Evolutionary conservation across 495 filamentous ascomycete species (phyloP).

Genomic region (Haplographium delicatum): DNA sequence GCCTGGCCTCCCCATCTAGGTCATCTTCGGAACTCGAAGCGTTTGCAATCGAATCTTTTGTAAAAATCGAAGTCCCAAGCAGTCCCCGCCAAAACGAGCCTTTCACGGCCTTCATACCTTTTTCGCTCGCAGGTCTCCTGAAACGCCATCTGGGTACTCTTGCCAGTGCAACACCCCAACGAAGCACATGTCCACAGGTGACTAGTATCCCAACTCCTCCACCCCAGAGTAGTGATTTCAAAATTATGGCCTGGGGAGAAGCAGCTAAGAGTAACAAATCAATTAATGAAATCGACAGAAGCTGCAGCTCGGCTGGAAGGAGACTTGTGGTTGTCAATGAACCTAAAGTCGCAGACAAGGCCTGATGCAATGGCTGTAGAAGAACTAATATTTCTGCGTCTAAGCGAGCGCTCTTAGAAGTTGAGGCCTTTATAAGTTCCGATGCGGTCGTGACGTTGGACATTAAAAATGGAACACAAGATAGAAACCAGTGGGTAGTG

Average conservation of each 20-base stretch:
- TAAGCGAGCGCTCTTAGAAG: conserved; percentile 1
- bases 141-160: conserved; percentile 91
- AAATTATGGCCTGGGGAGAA: conserved; percentile 79
- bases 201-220: conserved; percentile 76
- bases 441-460: conserved; percentile 1
- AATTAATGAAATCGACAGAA: conserved; percentile 76
- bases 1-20: not conserved
- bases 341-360: conserved; percentile 65
- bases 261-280: conserved; percentile 71
- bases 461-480: conserved; percentile 54
- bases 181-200: conserved; percentile 68
- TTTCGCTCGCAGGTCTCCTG: conserved; percentile 39
- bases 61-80: conserved; percentile 23
- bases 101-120: conserved; percentile 21
- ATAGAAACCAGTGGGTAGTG: conserved; percentile 67
- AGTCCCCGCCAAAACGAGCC: conserved; percentile 18
- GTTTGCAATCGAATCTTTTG: not conserved
- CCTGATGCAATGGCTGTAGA: conserved; percentile 83
- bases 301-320: conserved; percentile 77
- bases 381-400: conserved; percentile 50
- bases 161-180: conserved; percentile 79
- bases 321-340: conserved; percentile 84
- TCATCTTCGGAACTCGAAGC: conserved; percentile 18
- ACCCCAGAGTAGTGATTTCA: conserved; percentile 80
- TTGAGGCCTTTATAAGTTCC: not conserved